Evolutionary conservation across 2,329 filamentous ascomycete genomes (phyloP), one percentile per base, ranked within the genome.

Genomic region (Aspergillus udagawae): DNA sequence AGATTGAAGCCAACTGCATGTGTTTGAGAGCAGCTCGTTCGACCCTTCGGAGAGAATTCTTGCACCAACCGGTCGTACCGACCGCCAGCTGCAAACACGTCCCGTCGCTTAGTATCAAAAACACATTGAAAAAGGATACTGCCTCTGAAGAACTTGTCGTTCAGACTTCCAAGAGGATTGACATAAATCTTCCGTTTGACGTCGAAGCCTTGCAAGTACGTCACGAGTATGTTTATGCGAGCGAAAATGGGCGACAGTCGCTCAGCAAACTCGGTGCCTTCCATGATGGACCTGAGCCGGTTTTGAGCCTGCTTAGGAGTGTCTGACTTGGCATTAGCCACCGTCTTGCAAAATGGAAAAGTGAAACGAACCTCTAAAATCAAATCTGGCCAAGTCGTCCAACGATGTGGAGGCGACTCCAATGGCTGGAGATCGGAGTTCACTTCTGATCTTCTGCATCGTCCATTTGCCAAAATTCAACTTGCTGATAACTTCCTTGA

Each of bases 1-100:
- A 97, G 79, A 67, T 92, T 95, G 70, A 97, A 93, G 1, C 95
- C 94, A 10, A 97, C 94, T 4, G 91, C 93, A 69, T 95, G 91
- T 21, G 86, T 85, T 65, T 87, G 86, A 55, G 84, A 81, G 47
- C 83, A 79, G 56, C 83, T 83, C 25, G 80, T 82, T 44, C 85
- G 80, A 45, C 86, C 83, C 61, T 86, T 88, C 4, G 90, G 89
- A 8, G 87, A 84, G 68, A 95, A 90, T 59, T 95, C 90, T 70
- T 87, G 86, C 62, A 99, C 93, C 21, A 99, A 78, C 50, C 86
- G 86, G 71, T 99, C 95, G 70, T 99, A 99, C 51, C 94, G 86
- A 2, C 94, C 94, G 52, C 95, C 94, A 32, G 92, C 94, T 5
- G 93, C 94, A 68, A 97, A 91, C 0, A 97, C 90, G 64, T 94